Percentiles rank a stretch among this genome's conserved stretches.
These are phyloP conservation scores for Pisolithus marmoratus DNA, from an alignment of 768 basidiomycete genomes.

Conservation along the genomic window DNA sequence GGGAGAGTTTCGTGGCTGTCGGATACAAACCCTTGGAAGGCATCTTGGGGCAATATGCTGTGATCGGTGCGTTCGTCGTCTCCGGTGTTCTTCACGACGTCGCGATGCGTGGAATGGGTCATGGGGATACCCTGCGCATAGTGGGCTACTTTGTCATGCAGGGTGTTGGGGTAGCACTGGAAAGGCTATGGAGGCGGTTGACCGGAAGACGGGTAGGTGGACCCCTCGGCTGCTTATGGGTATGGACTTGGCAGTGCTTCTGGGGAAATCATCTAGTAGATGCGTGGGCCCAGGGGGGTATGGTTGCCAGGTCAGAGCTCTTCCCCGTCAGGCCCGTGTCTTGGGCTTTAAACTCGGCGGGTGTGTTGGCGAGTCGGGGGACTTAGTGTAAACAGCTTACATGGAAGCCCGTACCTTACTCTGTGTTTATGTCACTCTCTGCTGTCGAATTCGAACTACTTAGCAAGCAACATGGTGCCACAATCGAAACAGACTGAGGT, in stretches of 20 bases:
- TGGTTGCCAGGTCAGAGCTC: conserved; percentile 11
- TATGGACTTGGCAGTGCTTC: conserved; percentile 37
- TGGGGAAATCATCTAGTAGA: conserved; percentile 49
- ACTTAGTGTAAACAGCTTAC: too few relatives aligned
- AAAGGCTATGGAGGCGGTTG: conserved; percentile 38
- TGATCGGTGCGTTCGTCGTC: conserved; percentile 54
- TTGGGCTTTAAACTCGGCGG: too few relatives aligned
- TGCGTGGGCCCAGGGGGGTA: conserved; percentile 25
- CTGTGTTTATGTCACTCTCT: too few relatives aligned
- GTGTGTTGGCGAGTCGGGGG: too few relatives aligned
- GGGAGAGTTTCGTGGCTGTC: conserved; percentile 48
- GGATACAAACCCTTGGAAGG: conserved; percentile 40
- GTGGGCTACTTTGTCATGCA: conserved; percentile 54
- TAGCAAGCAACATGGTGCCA: too few relatives aligned
- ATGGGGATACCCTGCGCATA: conserved; percentile 39
- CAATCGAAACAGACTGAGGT: too few relatives aligned
- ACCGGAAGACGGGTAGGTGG: conserved; percentile 48
- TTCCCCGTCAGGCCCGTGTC: neutral
- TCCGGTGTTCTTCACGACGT: conserved; percentile 57
- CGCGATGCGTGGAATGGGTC: conserved; percentile 54
- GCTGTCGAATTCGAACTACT: too few relatives aligned
- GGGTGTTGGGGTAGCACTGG: conserved; percentile 47
- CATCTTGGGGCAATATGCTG: conserved; percentile 42
- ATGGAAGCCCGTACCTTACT: too few relatives aligned
- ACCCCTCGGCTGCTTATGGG: conserved; percentile 47